These are phyloP conservation scores for Malus hybrid DNA, from an alignment of 331 rosid genomes.

Conservation along the genomic window DNA sequence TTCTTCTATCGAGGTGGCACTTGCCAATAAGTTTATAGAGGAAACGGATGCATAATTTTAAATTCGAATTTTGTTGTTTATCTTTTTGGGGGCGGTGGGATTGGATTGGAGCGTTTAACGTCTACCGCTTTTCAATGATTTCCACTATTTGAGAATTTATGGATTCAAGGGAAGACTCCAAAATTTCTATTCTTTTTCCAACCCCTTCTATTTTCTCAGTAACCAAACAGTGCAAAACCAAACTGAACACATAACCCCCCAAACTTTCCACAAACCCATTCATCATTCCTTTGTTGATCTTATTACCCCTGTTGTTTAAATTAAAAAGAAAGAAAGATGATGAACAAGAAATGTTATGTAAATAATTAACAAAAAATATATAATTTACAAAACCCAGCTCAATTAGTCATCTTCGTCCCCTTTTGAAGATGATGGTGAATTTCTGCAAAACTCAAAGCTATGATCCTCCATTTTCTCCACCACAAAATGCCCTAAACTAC, in stretches of 20 bases:
- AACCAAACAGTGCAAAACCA: neutral
- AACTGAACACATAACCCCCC: neutral
- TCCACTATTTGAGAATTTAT: neutral
- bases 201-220: neutral
- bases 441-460: conserved; percentile 39
- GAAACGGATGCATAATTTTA: neutral
- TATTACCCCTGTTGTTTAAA: neutral
- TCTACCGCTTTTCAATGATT: too few relatives aligned
- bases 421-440: conserved; percentile 9
- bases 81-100: neutral
- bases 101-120: neutral
- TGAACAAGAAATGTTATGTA: neutral
- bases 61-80: neutral
- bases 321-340: neutral
- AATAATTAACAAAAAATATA: conserved; percentile 8
- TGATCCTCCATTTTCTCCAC: conserved; percentile 23
- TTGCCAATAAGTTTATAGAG: neutral
- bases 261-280: too few relatives aligned
- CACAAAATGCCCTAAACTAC: conserved; percentile 55
- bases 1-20: too few relatives aligned
- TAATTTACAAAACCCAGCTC: conserved; percentile 6
- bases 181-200: neutral
- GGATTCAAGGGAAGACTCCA: neutral
- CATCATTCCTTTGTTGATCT: neutral
- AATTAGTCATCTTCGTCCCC: conserved; percentile 15